Evolutionary conservation across 2,329 filamentous ascomycete species (phyloP).

Genomic region (Cladophialophora exuberans): DNA sequence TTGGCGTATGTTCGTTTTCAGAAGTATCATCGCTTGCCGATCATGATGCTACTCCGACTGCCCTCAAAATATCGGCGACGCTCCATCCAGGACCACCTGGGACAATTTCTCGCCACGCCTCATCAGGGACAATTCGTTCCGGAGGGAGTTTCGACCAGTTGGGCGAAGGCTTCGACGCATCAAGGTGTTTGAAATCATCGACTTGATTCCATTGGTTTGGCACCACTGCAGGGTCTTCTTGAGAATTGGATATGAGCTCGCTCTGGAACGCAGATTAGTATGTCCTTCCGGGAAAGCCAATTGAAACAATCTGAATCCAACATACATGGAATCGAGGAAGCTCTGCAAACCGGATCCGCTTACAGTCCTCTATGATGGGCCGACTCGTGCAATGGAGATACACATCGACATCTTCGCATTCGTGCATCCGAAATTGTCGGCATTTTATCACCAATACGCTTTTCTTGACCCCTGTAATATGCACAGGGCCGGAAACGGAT

Average conservation of each 20-base stretch:
- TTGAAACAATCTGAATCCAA: neutral
- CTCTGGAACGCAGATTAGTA: constrained; percentile 8
- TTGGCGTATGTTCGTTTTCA: no score
- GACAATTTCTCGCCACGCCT: constrained; percentile 71
- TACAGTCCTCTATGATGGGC: constrained; percentile 93
- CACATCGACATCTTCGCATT: constrained; percentile 77
- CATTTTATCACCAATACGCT: constrained; percentile 74
- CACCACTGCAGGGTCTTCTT: constrained; percentile 13
- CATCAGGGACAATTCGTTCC: constrained; percentile 60
- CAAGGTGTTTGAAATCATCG: constrained; percentile 98
- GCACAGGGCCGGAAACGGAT: constrained; percentile 75
- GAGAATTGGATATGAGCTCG: constrained; percentile 33
- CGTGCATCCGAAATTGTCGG: constrained; percentile 91
- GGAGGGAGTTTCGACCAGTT: constrained; percentile 78
- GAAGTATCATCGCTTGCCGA: neutral
- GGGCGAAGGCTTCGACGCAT: constrained; percentile 71
- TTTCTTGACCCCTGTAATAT: constrained; percentile 75
- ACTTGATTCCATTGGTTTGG: constrained; percentile 83
- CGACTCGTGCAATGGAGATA: constrained; percentile 81
- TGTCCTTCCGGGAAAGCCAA: neutral
- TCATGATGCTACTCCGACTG: constrained; percentile 25
- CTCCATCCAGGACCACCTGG: constrained; percentile 65
- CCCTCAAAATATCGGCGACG: constrained; percentile 66
- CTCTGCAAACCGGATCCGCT: constrained; percentile 74
- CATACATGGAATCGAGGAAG: constrained; percentile 56